Evolutionary conservation across 176 grass and related monocot genomes (phyloP), one percentile per base, ranked within the genome.

Genomic region (Musa beccarii): DNA sequence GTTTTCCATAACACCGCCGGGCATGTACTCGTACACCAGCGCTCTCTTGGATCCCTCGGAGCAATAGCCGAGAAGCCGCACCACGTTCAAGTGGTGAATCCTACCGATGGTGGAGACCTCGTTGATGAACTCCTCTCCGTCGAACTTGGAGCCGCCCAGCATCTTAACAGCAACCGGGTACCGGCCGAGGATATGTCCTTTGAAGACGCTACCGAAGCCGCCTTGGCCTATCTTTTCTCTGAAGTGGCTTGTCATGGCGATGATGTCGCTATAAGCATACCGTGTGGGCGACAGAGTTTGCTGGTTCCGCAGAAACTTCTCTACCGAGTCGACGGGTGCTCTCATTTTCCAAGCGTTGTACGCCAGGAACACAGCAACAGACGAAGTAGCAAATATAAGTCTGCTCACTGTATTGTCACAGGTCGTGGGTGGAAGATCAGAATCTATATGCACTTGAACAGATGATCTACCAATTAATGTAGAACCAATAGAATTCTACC

Each of bases 121-220:
- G 34, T 43, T 43, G 34, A 43, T 92, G 23, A 92, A 86, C 1
- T 92, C 89, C 49, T 92, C 89, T 49, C 86, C 89, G 1, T 84
- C 71, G 10, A 83, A 87, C 3, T 26, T 77, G 0, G 70, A 86
- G 29, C 7, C 84, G 0, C 49, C 51, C 0, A 89, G 16, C 63
- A 92, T 73, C 11, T 92, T 92, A 10, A 92, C 52, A 0, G 89
- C 85, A 3, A 76, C 73, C 22, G 66, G 52, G 1, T 52, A 3
- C 9, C 77, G 62, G 28, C 73, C 43, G 0, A 2, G 63, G 54
- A 89, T 65, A 13, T 19, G 28, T 0, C 82, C 85, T 85, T 15
- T 87, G 52, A 74, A 87, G 12, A 91, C 85, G 8, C 14, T 81
- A 0, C 85, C 89, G 2, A 85, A 92, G 0, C 85, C 80, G 6